Base-by-base conservation (phyloP, 202 grass and related monocot species). In the Brachypodium distachyon region DNA sequence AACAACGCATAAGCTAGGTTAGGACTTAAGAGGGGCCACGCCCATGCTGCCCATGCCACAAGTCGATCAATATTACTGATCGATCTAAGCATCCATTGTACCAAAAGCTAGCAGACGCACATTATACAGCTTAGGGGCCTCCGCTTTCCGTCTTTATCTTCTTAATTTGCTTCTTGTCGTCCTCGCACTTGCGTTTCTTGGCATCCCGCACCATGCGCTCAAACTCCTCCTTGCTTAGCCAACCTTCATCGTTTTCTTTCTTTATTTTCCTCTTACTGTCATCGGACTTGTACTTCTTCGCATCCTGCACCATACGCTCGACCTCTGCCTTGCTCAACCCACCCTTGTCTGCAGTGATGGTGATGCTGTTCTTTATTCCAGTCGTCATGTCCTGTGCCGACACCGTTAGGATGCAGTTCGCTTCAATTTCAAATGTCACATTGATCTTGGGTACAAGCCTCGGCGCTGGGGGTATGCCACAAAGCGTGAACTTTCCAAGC, bases 401-500 rank as follows among this genome's bases (percentile, higher is more conserved):
- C 2, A 59, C 56, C 56, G 7, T 59, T 2, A 59, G 56, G 56
- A 59, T 3, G 2, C 56, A 0, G 28, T 59, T 59, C 2, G 14
- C 27, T 17, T 59, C 56, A 0, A 59, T 59, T 2, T 32, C 14
- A 16, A 59, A 59, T 12, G 13, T 59, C 12, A 59, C 41, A 5
- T 13, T 44, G 41, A 44, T 44, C 41, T 16, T 4, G 12, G 41
- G 41, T 13, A 44, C 41, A 14, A 2, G 3, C 41, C 41, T 43
- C 12, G 41, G 41, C 4, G 41, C 41, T 13, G 4, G 4, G 12
- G 41, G 11, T 10, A 44, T 44, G 41, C 41, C 41, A 44, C 3
- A 4, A 13, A 44, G 41, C 41, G 41, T 14, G 49, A 93, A 93
- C 56, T 87, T 83, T 46, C 87, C 91, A n/a, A 93, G 87, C n/a